Base-by-base conservation (phyloP, 805 yeast genomes). In the Ascoidea rubescens region DNA sequence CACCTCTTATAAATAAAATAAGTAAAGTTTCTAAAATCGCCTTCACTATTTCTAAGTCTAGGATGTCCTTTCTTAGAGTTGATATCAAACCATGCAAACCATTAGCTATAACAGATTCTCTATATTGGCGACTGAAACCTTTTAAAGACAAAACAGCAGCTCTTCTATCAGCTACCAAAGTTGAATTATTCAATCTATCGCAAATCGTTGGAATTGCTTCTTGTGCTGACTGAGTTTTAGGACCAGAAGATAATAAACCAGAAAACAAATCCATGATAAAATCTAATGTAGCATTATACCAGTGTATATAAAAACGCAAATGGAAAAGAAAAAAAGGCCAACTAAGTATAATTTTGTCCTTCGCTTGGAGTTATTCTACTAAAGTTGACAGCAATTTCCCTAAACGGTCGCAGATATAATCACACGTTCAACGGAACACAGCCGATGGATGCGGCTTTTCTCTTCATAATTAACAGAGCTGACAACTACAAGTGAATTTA, bases 131-230 rank as follows among this genome's bases (percentile, higher is more conserved):
- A 54, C 95, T 80, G 64, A 88, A 89, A 46, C 95, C 86, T 62
- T 91, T 90, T 56, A 93, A 71, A 0, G 95, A 91, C 44, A 91
- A 72, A 4, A 91, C 86, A 0, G 98, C 98, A 1, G 96, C 91
- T 51, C 96, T 71, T 56, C 97, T 73, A 67, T 93, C 99, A 32
- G 85, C 80, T 2, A 93, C 73, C 56, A 86, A 67, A 0, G 84
- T 83, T 4, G 97, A 82, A 67, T 93, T 88, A 47, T 81, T 78
- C 52, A 91, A 75, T 46, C 98, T 72, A 63, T 95, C 96, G 58
- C 96, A 87, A 47, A 93, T 71, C 5, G 93, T 87, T 5, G 91
- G 80, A 54, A 93, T 91, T 12, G 96, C 84, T 61, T 87, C 95
- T 59, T 83, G 14, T 2, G 43, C 43, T 10, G 43, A 37, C 14